Conservation (phyloP, 2,329 filamentous ascomycete species). For the Elsinoe arachidis region DNA sequence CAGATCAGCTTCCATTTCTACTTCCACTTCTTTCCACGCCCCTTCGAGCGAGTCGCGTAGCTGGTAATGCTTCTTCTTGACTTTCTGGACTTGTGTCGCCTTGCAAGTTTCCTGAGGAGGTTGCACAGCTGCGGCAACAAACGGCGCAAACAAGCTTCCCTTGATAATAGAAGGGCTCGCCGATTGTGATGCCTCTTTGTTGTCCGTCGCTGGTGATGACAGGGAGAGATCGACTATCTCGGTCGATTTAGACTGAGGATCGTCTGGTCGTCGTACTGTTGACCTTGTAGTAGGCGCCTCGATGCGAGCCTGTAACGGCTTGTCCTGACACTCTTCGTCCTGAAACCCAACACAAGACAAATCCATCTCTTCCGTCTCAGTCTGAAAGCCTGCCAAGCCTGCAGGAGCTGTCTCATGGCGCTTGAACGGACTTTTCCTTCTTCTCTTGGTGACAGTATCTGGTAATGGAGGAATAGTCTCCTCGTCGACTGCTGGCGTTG, state of each 20-base stretch:
- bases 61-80: conserved; percentile 22
- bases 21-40: conserved; percentile 26
- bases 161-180: background rate
- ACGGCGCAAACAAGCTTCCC: conserved; percentile 11
- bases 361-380: conserved; percentile 18
- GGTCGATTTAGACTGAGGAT: no score
- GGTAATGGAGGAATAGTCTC: conserved; percentile 18
- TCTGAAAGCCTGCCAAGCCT: conserved; percentile 5
- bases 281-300: no score
- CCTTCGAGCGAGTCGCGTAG: conserved; percentile 27
- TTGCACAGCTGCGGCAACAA: background rate
- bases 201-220: background rate
- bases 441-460: conserved; percentile 26
- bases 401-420: conserved; percentile 25
- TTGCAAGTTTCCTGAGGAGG: background rate
- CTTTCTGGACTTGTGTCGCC: background rate
- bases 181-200: background rate
- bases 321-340: background rate
- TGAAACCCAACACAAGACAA: conserved; percentile 15
- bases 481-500: background rate
- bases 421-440: conserved; percentile 23
- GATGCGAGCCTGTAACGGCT: background rate
- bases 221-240: background rate
- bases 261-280: background rate
- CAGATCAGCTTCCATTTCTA: conserved; percentile 20